Conservation (phyloP, 1,284 basidiomycete genomes). For the Rhodotorula glutinis region DNA sequence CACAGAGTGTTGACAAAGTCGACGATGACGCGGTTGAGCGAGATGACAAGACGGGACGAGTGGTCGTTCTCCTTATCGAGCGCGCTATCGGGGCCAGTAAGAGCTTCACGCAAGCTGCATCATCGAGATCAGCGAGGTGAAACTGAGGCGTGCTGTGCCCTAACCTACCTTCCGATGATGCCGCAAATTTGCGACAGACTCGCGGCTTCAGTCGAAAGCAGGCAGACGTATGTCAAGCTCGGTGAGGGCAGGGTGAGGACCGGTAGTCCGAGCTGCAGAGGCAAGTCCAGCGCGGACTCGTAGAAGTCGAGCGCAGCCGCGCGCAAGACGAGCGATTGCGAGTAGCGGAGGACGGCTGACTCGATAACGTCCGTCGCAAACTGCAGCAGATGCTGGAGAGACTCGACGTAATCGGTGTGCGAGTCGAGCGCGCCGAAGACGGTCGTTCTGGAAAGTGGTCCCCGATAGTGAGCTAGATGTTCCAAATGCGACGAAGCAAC, state of each 20-base stretch:
- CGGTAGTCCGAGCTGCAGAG: slow-evolving; percentile 12
- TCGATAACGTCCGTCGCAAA: slow-evolving; percentile 5
- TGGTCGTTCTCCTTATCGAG: background rate
- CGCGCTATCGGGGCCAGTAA: slow-evolving; percentile 15
- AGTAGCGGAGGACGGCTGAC: background rate
- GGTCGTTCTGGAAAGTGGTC: background rate
- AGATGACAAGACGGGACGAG: background rate
- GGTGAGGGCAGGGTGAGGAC: slow-evolving; percentile 19
- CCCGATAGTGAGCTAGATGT: background rate
- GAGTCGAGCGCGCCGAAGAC: slow-evolving; percentile 9
- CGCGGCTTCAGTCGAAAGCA: slow-evolving; percentile 12
- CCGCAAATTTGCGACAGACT: slow-evolving; percentile 20
- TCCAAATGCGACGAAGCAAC: accelerated
- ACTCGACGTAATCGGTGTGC: background rate
- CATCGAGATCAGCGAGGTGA: too few relatives aligned
- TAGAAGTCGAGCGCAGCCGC: slow-evolving; percentile 16
- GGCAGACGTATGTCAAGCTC: slow-evolving; percentile 6
- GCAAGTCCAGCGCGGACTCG: slow-evolving; percentile 12
- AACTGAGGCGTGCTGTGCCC: too few relatives aligned
- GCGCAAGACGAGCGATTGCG: slow-evolving; percentile 9
- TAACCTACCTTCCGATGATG: slow-evolving; percentile 10
- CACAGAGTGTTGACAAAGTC: slow-evolving; percentile 21
- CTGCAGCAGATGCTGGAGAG: slow-evolving; percentile 11
- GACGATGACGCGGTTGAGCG: slow-evolving; percentile 18
- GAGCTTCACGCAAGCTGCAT: slow-evolving; percentile 24